Evolutionary conservation across 768 basidiomycete genomes (phyloP), one percentile per base, ranked within the genome.

Genomic region (Mrakia gelida): DNA sequence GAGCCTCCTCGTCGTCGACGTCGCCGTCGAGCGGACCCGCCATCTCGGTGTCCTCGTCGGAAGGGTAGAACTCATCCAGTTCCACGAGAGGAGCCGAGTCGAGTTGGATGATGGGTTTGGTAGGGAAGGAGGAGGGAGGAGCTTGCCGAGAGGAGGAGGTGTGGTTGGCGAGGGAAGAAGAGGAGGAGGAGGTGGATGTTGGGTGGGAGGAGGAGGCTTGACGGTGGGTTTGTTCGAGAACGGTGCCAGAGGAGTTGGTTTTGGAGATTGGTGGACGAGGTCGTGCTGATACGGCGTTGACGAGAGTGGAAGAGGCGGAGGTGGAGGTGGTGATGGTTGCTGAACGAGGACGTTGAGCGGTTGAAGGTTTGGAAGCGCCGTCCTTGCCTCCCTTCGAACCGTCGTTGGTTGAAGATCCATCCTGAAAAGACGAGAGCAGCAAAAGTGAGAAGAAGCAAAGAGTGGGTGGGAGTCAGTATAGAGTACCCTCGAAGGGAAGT

Each of bases 1-100:
- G 70, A 54, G 75, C 77, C 8, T 75, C 78, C 61, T 81, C 79
- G 63, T 54, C 71, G 75, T 79, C 76, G 38, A 62, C 76, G 75
- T 80, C 80, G 78, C 77, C 59, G 21, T 71, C 70, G 34, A 71
- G 61, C 34, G 41, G 68, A 18, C 45, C 71, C 52, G 65, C 43
- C 62, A 56, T 52, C 38, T 71, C 70, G 9, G 52, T 45, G 38
- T 41, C 67, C 38, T 76, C 75, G 49, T 70, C 75, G 52, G 61
- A 73, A n/a, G 73, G 61, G 61, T 38, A 56, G 15, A 52, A 52
- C 59, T 71, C 76, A 41, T 77, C 76, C 54, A 59, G 54, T 34
- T 78, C 77, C 67, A 74, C 73, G 21, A 78, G 32, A 9, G 65
- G 61, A 26, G 67, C 73, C 10, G 71, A 70, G 34, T 78, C 77